A percentile compares a stretch with the other conserved stretches of the same genome.
Conservation (phyloP, 768 basidiomycete genomes). For the Amyloporia xantha region DNA sequence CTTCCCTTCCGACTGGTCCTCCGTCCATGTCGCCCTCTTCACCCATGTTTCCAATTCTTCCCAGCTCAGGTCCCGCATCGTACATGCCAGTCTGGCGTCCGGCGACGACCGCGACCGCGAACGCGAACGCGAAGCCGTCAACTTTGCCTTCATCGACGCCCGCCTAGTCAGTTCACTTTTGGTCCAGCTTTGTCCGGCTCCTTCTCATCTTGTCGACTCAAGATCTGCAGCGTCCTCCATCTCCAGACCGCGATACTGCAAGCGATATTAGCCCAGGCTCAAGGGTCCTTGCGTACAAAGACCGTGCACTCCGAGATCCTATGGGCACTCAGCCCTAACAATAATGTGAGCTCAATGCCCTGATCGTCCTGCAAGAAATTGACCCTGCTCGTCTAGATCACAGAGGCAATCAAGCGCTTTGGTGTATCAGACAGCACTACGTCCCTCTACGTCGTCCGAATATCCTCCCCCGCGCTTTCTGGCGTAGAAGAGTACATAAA, state of each 20-base stretch:
- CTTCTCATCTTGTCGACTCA: neutral
- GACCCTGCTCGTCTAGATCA: conserved; percentile 49
- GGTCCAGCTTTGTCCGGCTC: neutral
- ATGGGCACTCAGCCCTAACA: conserved; percentile 80
- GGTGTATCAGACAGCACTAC: conserved; percentile 67
- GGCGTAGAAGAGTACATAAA: conserved; percentile 50
- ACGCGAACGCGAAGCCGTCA: conserved; percentile 65
- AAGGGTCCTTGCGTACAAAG: conserved; percentile 64
- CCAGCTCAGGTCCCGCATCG: conserved; percentile 55
- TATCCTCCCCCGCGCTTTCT: conserved; percentile 36
- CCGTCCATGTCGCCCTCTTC: conserved; percentile 62
- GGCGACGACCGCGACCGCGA: conserved; percentile 60
- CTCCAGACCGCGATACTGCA: conserved; percentile 81
- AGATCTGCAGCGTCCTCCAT: conserved; percentile 81
- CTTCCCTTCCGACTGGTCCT: conserved; percentile 32
- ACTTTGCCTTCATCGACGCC: conserved; percentile 90
- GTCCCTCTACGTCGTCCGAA: conserved; percentile 65
- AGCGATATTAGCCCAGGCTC: conserved; percentile 62
- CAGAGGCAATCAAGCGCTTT: conserved; percentile 81
- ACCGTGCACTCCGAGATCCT: conserved; percentile 89
- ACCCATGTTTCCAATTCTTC: conserved; percentile 57
- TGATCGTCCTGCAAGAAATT: neutral
- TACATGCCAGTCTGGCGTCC: conserved; percentile 56
- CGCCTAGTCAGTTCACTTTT: conserved; percentile 50
- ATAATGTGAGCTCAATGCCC: conserved; percentile 50